These are phyloP conservation scores for Fusarium heterosporum DNA, from an alignment of 2,329 filamentous ascomycete genomes.

Conservation along the genomic window DNA sequence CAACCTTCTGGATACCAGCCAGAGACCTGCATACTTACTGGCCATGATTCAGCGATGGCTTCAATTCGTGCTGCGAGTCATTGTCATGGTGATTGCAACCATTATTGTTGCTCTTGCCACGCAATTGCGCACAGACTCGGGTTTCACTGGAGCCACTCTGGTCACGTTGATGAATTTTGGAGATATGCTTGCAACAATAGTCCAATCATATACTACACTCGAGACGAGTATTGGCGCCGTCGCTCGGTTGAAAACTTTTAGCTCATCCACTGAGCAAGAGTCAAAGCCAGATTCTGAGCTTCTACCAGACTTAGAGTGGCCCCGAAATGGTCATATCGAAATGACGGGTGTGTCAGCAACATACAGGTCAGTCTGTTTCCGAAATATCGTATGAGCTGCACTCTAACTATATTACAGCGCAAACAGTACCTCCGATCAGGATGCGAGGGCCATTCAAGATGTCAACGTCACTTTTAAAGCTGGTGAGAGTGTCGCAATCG, in stretches of 20 bases:
- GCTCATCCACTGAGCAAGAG: background rate
- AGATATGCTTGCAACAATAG: conserved; percentile 46
- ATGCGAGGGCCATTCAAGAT: conserved; percentile 9
- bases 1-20: conserved; percentile 63
- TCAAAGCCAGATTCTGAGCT: background rate
- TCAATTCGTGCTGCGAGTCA: conserved; percentile 60
- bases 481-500: conserved; percentile 10
- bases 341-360: conserved; percentile 16
- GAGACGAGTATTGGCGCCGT: conserved; percentile 50
- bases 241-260: conserved; percentile 32
- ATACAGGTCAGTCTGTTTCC: conserved; percentile 16
- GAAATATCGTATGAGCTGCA: background rate
- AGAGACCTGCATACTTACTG: conserved; percentile 53
- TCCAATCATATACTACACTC: conserved; percentile 51
- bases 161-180: conserved; percentile 55
- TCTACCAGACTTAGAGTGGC: conserved; percentile 9
- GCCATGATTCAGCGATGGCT: conserved; percentile 67
- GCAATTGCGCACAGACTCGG: conserved; percentile 50
- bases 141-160: conserved; percentile 54
- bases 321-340: conserved; percentile 7
- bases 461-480: conserved; percentile 4
- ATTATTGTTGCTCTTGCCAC: conserved; percentile 61
- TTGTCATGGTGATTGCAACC: conserved; percentile 61
- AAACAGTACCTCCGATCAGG: background rate
- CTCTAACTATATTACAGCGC: background rate